Evolutionary conservation across 352 stramenopile genomes (phyloP), one percentile per base, ranked within the genome.

Genomic region (Phytopythium ostracodes): DNA sequence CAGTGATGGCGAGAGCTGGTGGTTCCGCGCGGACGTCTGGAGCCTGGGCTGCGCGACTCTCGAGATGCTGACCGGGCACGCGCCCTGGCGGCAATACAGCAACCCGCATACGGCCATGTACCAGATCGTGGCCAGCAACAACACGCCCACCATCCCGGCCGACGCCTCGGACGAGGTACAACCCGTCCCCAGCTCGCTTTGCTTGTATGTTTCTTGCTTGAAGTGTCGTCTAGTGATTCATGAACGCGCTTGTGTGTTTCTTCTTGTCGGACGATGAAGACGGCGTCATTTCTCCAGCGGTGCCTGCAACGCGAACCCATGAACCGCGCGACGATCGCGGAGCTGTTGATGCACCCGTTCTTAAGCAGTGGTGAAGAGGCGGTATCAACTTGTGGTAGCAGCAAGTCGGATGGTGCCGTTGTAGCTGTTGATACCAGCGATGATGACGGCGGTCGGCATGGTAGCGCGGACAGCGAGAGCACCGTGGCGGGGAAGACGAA

Each of bases 271-370:
- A 4, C 10, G 47, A 24, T 17, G 24, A 65, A 89, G 79, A 84
- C 79, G 4, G 59, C 67, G 7, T 79, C 70, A 1, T 93, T 93
- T 59, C 60, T 93, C 17, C 62, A 72, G 15, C 61, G 72, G 38
- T 93, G 84, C 56, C 66, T 93, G 11, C 84, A 90, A 36, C 81
- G 84, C 12, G 77, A 88, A 50, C 81, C 84, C 24, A 66, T 66
- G 20, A 70, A 96, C 22, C 80, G 97, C 46, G 91, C 94, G 6
- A 92, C 75, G 20, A 89, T 96, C 7, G 75, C 61, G 22, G 81
- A 97, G 57, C 75, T 99, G n/a, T 71, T 99, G 0, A 63, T 77
- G 4, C 91, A 98, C 64, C 78, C 82, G 6, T 99, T 99, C 68
- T 63, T 99, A 10, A 56, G 22, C 38, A 25, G 31, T 43, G 1